Conservation (phyloP, 2,329 filamentous ascomycete species). For the Lachnellula willkommii region DNA sequence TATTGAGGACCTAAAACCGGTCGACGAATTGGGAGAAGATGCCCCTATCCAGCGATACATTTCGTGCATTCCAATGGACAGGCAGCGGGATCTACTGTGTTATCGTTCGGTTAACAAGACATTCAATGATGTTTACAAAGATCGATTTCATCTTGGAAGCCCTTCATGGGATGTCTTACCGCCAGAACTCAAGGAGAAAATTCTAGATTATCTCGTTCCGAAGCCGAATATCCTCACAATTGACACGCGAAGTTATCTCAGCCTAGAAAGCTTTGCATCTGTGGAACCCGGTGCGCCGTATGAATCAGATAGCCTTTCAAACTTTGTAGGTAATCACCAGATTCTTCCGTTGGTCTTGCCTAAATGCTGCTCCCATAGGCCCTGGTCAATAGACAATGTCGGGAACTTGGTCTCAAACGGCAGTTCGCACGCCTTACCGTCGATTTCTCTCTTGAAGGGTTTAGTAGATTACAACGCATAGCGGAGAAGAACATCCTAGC, state of each 20-base stretch:
- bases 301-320: not conserved
- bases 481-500: conserved; percentile 45
- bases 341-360: not conserved
- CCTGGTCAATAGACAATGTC: conserved; percentile 3
- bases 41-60: not conserved
- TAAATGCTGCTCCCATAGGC: conserved; percentile 1
- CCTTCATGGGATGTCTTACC: not conserved
- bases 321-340: conserved; percentile 1
- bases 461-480: conserved; percentile 44
- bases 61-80: not conserved
- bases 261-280: conserved; percentile 7
- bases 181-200: not conserved
- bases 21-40: not conserved
- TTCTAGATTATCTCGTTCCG: conserved; percentile 1
- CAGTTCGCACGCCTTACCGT: conserved; percentile 33
- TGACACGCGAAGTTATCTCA: conserved; percentile 9
- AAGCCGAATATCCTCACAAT: conserved; percentile 1
- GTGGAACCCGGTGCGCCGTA: not conserved
- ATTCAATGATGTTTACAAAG: not conserved
- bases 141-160: not conserved
- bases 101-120: not conserved
- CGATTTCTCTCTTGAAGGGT: conserved; percentile 39
- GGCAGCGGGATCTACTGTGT: not conserved
- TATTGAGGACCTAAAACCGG: not conserved
- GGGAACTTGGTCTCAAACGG: not conserved